Evolutionary conservation across 2,329 filamentous ascomycete species (phyloP).

Genomic region (Ophiostoma ulmi): DNA sequence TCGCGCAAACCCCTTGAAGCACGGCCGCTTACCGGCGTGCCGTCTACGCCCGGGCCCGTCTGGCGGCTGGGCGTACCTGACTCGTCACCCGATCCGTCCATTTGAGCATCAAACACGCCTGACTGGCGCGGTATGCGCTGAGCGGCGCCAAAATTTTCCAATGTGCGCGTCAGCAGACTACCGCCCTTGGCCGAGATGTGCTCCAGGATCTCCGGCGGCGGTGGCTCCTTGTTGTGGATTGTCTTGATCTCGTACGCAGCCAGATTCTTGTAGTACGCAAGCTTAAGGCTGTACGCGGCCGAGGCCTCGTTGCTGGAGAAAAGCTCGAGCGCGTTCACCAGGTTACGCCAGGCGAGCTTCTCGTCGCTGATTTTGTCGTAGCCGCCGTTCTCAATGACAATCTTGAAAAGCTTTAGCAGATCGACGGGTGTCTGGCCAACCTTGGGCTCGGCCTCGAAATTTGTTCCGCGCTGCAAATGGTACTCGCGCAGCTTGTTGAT

Average conservation of each 20-base stretch:
- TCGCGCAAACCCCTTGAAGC: conserved; percentile 66
- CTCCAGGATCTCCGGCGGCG: conserved; percentile 82
- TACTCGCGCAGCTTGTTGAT: conserved; percentile 67
- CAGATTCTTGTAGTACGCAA: conserved; percentile 83
- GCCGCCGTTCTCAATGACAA: conserved; percentile 70
- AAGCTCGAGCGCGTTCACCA: conserved; percentile 71
- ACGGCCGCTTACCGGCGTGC: conserved; percentile 47
- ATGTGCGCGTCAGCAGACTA: conserved; percentile 68
- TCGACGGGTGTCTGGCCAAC: conserved; percentile 73
- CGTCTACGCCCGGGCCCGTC: conserved; percentile 39
- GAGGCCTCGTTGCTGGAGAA: conserved; percentile 70
- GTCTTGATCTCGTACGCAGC: conserved; percentile 81
- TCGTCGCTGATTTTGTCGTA: conserved; percentile 81
- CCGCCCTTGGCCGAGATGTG: conserved; percentile 82
- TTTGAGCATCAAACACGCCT: conserved; percentile 33
- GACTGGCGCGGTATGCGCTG: conserved; percentile 35
- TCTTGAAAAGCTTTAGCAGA: conserved; percentile 70
- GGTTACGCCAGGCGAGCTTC: conserved; percentile 78
- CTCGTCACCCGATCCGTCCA: background rate
- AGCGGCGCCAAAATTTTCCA: conserved; percentile 61
- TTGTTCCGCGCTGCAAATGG: conserved; percentile 72
- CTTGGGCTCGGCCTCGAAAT: conserved; percentile 74
- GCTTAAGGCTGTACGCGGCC: conserved; percentile 81
- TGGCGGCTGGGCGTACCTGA: conserved; percentile 43
- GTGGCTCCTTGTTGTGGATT: conserved; percentile 72